phyloP scores from a whole-genome alignment of 306 rosid species.

The Senna tora region DNA sequence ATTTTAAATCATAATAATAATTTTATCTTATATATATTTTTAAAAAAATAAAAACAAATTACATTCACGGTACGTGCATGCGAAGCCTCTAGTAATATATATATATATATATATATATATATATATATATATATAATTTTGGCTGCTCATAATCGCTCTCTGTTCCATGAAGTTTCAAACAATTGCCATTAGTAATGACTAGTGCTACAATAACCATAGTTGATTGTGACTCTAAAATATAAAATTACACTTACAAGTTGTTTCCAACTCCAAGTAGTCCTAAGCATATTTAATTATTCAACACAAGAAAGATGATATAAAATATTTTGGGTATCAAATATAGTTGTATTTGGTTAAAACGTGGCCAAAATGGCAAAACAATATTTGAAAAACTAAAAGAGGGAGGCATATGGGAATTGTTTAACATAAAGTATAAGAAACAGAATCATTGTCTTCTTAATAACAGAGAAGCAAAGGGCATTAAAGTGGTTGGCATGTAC shows the following conservation, averaged over 20 bases:
- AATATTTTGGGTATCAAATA: slow-evolving; percentile 3
- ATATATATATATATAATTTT: too few species aligned
- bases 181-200: background rate
- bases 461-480: too few species aligned
- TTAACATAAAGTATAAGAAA: slow-evolving; percentile 33
- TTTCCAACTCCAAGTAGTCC: slow-evolving; percentile 34
- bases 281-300: slow-evolving; percentile 8
- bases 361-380: background rate
- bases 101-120: too few species aligned
- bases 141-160: too few species aligned
- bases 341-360: background rate
- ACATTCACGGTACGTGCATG: too few species aligned
- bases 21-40: too few species aligned
- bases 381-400: background rate
- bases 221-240: background rate
- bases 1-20: too few species aligned
- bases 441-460: slow-evolving; percentile 26
- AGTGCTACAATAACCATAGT: background rate
- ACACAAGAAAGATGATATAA: background rate
- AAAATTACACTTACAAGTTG: background rate
- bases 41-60: too few species aligned
- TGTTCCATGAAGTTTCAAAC: too few species aligned
- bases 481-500: too few species aligned
- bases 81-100: too few species aligned
- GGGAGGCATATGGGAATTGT: slow-evolving; percentile 31